Percentiles rank a stretch among this genome's conserved stretches.
phyloP scores from a whole-genome alignment of 106 monocot genomes.

The Dioscorea zingiberensis region DNA sequence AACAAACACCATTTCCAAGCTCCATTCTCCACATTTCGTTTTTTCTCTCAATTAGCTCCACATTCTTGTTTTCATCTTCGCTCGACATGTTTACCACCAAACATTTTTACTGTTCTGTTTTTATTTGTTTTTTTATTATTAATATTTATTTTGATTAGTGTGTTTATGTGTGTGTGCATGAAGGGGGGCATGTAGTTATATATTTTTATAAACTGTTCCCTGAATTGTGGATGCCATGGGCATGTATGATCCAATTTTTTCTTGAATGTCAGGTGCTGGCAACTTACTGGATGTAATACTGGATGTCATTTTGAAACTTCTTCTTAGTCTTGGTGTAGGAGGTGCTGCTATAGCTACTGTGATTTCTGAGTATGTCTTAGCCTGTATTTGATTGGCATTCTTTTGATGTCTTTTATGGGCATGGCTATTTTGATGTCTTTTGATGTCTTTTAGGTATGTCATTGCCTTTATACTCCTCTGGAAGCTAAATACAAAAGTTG shows the following conservation, averaged over 20 bases:
- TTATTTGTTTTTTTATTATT: no score
- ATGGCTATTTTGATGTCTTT: neutral
- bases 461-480: constrained; percentile 78
- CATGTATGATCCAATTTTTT: constrained; percentile 1
- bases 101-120: no score
- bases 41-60: no score
- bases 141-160: no score
- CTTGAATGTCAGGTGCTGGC: constrained; percentile 53
- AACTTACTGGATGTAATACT: constrained; percentile 70
- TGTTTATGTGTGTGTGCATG: no score
- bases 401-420: neutral
- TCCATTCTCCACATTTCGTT: no score
- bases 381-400: neutral
- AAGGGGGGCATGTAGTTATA: no score
- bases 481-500: constrained; percentile 65
- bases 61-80: no score
- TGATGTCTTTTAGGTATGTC: constrained; percentile 43
- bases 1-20: no score
- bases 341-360: constrained; percentile 93
- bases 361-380: constrained; percentile 72
- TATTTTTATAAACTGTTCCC: no score
- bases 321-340: constrained; percentile 61
- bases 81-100: no score
- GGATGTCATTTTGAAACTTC: constrained; percentile 83
- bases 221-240: neutral